Evolutionary conservation across 257 asterid genomes (phyloP).

Genomic region (Nicotiana sylvestris): DNA sequence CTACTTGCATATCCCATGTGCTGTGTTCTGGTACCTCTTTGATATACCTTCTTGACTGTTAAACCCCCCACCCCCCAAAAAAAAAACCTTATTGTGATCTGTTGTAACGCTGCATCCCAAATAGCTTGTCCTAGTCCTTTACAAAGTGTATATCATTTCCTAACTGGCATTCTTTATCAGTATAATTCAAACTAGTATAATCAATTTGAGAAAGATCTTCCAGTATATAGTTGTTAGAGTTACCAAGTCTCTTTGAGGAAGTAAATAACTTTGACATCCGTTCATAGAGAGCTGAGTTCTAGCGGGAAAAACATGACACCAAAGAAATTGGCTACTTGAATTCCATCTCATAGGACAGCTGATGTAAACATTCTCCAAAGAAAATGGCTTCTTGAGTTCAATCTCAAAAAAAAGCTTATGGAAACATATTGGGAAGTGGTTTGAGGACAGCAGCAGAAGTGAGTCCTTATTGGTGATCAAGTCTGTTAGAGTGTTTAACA

Average conservation of each 20-base stretch:
- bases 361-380: not conserved
- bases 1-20: conserved; percentile 69
- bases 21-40: conserved; percentile 75
- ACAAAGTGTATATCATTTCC: not conserved
- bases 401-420: not conserved
- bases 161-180: not conserved
- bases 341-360: not conserved
- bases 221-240: not conserved
- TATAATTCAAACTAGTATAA: not conserved
- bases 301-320: not conserved
- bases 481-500: not conserved
- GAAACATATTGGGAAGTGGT: not conserved
- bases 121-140: not conserved
- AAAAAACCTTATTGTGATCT: not conserved
- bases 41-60: not conserved
- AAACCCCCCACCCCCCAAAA: too few species aligned
- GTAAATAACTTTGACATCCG: not conserved
- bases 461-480: not conserved
- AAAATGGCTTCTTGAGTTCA: not conserved
- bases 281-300: not conserved
- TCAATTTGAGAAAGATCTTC: not conserved
- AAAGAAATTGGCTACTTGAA: conserved; percentile 1
- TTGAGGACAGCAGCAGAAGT: not conserved
- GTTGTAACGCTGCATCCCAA: not conserved
- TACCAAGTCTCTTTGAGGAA: not conserved